Evolutionary conservation across 2,329 filamentous ascomycete genomes (phyloP).

Genomic region (Cercospora janseana): DNA sequence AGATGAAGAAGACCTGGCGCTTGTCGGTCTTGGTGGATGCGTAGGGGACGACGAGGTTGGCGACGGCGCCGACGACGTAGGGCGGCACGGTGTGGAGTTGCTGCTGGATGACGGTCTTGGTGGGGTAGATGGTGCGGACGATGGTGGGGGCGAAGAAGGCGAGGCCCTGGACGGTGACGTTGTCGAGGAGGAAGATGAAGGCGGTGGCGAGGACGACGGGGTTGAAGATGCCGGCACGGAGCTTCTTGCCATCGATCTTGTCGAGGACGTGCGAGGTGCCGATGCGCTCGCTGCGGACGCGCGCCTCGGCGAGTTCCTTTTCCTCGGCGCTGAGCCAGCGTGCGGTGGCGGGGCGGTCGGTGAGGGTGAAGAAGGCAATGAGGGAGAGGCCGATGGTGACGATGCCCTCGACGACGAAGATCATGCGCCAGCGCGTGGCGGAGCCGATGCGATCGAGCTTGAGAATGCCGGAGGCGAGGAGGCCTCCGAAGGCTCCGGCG

Average conservation of each 20-base stretch:
- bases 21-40: conserved; percentile 61
- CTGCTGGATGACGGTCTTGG: conserved; percentile 57
- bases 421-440: conserved; percentile 64
- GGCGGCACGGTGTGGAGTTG: conserved; percentile 71
- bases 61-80: conserved; percentile 67
- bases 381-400: conserved; percentile 59
- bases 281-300: conserved; percentile 67
- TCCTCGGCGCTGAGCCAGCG: conserved; percentile 65
- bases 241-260: conserved; percentile 59
- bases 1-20: conserved; percentile 60
- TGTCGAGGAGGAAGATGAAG: conserved; percentile 63
- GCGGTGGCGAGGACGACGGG: conserved; percentile 59
- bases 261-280: conserved; percentile 63
- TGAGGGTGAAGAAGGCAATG: conserved; percentile 62
- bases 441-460: conserved; percentile 58
- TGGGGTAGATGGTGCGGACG: conserved; percentile 65
- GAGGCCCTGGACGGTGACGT: conserved; percentile 69
- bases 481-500: conserved; percentile 68
- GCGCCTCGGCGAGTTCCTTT: conserved; percentile 63
- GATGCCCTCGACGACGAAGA: conserved; percentile 70
- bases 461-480: conserved; percentile 62
- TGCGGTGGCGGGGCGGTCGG: conserved; percentile 67
- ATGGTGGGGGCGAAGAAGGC: conserved; percentile 71
- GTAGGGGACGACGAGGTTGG: conserved; percentile 61
- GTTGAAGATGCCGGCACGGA: conserved; percentile 61